phyloP scores from a whole-genome alignment of 257 asterid species.

The Fraxinus pennsylvanica region DNA sequence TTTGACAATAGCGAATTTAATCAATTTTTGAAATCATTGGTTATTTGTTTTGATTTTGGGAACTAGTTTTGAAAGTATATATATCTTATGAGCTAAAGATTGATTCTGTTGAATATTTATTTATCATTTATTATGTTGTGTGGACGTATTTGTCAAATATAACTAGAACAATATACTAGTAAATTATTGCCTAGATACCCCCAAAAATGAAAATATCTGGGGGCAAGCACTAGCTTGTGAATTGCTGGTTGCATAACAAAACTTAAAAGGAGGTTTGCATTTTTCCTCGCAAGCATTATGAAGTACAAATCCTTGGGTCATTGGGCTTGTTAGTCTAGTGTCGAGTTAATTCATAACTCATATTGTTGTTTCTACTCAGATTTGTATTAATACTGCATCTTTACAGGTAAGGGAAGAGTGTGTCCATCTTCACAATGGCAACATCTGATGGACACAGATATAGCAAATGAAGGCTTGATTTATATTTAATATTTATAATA shows the following conservation, averaged over 20 bases:
- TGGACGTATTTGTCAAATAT: neutral
- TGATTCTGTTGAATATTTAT: neutral
- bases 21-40: neutral
- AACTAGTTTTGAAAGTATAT: too few relatives aligned
- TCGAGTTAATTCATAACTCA: neutral
- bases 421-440: constrained; percentile 15
- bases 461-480: too few relatives aligned
- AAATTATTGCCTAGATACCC: neutral
- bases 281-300: neutral
- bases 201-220: neutral
- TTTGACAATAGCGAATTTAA: too few relatives aligned
- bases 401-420: constrained; percentile 73
- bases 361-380: constrained; percentile 3
- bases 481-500: too few relatives aligned
- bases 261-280: neutral
- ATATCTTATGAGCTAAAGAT: too few relatives aligned
- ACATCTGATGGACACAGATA: too few relatives aligned
- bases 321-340: neutral
- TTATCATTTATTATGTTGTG: neutral
- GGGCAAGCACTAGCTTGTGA: neutral
- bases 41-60: neutral
- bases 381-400: constrained; percentile 18
- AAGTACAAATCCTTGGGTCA: neutral
- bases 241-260: neutral
- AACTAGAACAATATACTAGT: neutral